Evolutionary conservation across 108 stramenopile species (phyloP).

Genomic region (Phaeodactylum tricornutum): DNA sequence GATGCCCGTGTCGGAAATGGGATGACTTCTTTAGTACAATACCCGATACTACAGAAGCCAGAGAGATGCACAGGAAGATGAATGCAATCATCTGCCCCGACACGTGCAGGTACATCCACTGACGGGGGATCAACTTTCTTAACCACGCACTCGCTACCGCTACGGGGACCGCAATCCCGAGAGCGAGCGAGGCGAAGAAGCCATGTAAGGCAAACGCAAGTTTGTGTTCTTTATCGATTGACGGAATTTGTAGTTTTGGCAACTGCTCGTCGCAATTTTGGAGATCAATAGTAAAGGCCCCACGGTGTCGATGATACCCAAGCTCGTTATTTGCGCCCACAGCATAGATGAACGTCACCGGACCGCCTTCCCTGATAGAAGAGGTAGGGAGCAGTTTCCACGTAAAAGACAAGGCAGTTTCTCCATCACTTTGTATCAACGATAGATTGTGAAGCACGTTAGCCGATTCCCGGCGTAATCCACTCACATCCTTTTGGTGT

Average conservation of each 20-base stretch:
- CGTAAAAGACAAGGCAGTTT: not conserved
- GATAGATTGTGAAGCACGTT: too few relatives aligned
- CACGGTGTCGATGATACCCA: constrained; percentile 27
- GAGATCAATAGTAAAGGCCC: constrained; percentile 19
- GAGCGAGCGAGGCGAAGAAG: constrained; percentile 26
- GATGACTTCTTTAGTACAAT: constrained; percentile 5
- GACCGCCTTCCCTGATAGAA: constrained; percentile 1
- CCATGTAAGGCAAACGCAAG: constrained; percentile 30
- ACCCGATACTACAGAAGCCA: constrained; percentile 13
- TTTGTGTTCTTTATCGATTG: constrained; percentile 5
- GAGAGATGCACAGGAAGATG: constrained; percentile 11
- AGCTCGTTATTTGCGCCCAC: constrained; percentile 17
- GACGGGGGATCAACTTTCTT: constrained; percentile 30
- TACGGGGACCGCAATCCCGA: constrained; percentile 28
- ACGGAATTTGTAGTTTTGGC: not conserved
- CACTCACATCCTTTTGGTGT: not conserved
- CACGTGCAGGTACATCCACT: constrained; percentile 60
- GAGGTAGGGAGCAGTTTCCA: not conserved
- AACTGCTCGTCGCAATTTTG: constrained; percentile 9
- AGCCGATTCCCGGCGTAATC: not conserved
- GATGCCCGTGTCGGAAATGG: constrained; percentile 38
- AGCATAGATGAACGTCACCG: constrained; percentile 34
- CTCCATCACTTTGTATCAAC: too few relatives aligned
- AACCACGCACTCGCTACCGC: constrained; percentile 42
- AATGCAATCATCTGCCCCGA: constrained; percentile 31